Evolutionary conservation across 2,329 filamentous ascomycete species (phyloP), one percentile per base, ranked within the genome.

Genomic region (Nothopassalora personata): DNA sequence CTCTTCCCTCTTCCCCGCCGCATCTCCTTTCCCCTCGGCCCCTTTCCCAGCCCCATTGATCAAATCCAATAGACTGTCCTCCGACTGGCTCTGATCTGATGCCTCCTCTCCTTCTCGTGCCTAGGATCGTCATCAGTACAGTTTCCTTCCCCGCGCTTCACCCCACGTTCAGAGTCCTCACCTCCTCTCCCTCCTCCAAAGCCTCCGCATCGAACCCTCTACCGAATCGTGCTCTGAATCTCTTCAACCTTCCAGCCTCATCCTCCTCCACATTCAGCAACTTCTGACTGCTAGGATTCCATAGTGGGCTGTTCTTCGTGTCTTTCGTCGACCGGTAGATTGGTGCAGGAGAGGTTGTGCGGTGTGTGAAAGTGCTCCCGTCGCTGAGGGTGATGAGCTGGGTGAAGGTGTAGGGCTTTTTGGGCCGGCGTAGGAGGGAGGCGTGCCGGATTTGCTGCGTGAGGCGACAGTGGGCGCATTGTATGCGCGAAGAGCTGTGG

Each of bases 321-420:
- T 99, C 94, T 76, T 96, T 95, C 61, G 81, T 82, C 54, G 77
- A 80, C 65, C 80, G 79, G 75, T 86, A 85, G 60, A 87, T 77
- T 7, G 85, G 80, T 23, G 77, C 68, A 0, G 90, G 90, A 10
- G 85, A 90, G 10, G 89, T 91, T 27, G 90, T 92, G 72, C 89
- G 89, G 70, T 86, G 82, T 52, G 88, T 86, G 77, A 85, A 97
- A 60, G 92, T 89, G 70, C 85, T 89, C 68, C 94, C 94, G 79
- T 99, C 94, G 45, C 88, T 90, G 64, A 97, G 87, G 56, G 91
- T 92, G 66, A 99, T 82, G 61, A 99, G 84, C 77, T 99, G 94
- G n/a, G 93, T 97, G 81, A 97, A 97, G 67, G 88, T 90, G 81
- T 97, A 97, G 46, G 94, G 93, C 5, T 92, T 86, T 71, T 91